A percentile compares a stretch with the other conserved stretches of the same genome.
Conservation (phyloP, 257 asterid species). For the Nicotiana paniculata region DNA sequence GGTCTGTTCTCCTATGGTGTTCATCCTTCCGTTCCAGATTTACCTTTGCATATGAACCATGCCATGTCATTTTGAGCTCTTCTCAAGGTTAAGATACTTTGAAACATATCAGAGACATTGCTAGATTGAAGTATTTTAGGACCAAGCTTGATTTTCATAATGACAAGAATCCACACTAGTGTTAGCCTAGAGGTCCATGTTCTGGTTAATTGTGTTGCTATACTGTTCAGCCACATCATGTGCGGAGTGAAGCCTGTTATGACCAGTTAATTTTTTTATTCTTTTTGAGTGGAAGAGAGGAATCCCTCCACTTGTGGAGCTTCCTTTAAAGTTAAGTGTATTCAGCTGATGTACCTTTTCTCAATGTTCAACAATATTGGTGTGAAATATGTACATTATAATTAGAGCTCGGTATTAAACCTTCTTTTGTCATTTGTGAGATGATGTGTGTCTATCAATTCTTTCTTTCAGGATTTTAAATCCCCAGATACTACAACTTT, state of each 20-base stretch:
- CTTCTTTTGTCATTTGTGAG: background rate
- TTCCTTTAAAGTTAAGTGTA: background rate
- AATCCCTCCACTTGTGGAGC: background rate
- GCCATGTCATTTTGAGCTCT: background rate
- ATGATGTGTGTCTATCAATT: background rate
- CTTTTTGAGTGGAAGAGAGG: background rate
- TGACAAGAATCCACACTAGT: background rate
- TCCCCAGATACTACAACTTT: conserved; percentile 27
- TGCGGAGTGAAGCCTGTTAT: background rate
- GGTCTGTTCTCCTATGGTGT: background rate
- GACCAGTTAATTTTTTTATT: background rate
- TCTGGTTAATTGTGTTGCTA: background rate
- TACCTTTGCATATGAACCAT: background rate
- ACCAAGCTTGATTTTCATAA: background rate
- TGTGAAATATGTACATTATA: background rate
- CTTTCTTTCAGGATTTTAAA: conserved; percentile 36
- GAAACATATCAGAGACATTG: background rate
- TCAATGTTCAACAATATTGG: background rate
- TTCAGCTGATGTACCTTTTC: background rate
- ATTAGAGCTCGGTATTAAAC: background rate
- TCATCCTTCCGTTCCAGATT: background rate
- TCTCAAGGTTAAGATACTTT: background rate
- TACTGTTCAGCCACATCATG: background rate
- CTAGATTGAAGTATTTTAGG: background rate
- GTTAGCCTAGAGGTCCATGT: background rate